A percentile compares a stretch with the other conserved stretches of the same genome.
phyloP scores from a whole-genome alignment of 495 filamentous ascomycete genomes.

The Penicillium arizonense region DNA sequence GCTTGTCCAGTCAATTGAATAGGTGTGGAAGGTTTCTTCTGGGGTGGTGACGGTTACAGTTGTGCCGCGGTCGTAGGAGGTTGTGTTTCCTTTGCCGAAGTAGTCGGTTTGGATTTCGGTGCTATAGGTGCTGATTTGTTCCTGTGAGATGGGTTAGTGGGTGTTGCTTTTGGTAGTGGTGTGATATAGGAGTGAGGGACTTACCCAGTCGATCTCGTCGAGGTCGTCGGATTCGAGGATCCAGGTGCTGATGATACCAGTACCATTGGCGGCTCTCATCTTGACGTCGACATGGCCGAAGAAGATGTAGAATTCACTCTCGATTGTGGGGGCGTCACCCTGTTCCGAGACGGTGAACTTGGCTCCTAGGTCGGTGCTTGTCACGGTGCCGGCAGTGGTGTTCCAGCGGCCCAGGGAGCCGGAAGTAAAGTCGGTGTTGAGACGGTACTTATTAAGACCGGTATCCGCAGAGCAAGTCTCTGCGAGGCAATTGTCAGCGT shows the following conservation, averaged over 20 bases:
- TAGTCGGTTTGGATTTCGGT: conserved; percentile 83
- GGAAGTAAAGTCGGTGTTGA: conserved; percentile 63
- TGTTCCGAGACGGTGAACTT: conserved; percentile 69
- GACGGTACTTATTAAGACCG: conserved; percentile 56
- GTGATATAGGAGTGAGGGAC: conserved; percentile 15
- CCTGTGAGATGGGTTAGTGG: conserved; percentile 21
- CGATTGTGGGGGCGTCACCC: conserved; percentile 73
- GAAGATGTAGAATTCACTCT: conserved; percentile 76
- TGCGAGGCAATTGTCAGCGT: conserved; percentile 13
- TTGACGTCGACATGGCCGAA: conserved; percentile 73
- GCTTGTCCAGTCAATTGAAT: conserved; percentile 81
- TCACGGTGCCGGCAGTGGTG: conserved; percentile 55
- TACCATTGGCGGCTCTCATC: conserved; percentile 70
- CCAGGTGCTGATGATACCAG: conserved; percentile 74
- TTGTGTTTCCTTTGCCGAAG: conserved; percentile 87
- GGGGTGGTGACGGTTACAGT: conserved; percentile 58
- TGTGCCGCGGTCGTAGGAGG: conserved; percentile 71
- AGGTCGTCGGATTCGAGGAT: conserved; percentile 86
- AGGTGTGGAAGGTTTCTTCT: conserved; percentile 73
- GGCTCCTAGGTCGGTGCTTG: conserved; percentile 52
- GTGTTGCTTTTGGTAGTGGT: not conserved
- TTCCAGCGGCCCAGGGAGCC: conserved; percentile 59
- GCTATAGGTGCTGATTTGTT: conserved; percentile 58
- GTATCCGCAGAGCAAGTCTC: conserved; percentile 59
- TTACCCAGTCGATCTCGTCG: conserved; percentile 94